Percentiles rank a stretch among this genome's conserved stretches.
These are phyloP conservation scores for Podila epicladia DNA, from an alignment of 192 early-diverging fungal genomes.

Conservation along the genomic window DNA sequence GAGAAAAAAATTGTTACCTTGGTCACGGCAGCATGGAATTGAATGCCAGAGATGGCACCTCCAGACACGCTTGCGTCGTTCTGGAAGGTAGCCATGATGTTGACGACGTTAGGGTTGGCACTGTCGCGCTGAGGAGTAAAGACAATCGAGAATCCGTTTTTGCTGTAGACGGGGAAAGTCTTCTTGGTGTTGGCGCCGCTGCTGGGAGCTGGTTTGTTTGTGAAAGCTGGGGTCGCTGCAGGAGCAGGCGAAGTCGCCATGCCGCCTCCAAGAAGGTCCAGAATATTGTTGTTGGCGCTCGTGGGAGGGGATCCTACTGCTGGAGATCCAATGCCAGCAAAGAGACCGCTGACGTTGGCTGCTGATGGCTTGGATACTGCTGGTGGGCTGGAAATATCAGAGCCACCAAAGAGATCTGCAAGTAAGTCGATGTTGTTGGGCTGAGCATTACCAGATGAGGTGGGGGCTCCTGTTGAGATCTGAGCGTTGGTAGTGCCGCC, in stretches of 20 bases:
- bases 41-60: conserved; percentile 67
- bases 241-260: conserved; percentile 23
- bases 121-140: conserved; percentile 79
- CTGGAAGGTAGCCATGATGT: conserved; percentile 74
- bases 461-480: conserved; percentile 37
- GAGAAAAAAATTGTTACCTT: conserved; percentile 50
- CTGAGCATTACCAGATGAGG: conserved; percentile 25
- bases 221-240: conserved; percentile 30
- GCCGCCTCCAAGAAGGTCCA: conserved; percentile 44
- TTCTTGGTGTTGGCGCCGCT: conserved; percentile 41
- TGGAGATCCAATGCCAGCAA: conserved; percentile 27
- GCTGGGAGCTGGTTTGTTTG: conserved; percentile 20
- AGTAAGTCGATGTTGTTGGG: conserved; percentile 64
- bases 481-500: conserved; percentile 54
- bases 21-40: conserved; percentile 94
- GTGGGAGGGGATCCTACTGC: conserved; percentile 5
- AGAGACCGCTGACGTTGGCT: conserved; percentile 33
- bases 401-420: conserved; percentile 81
- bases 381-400: conserved; percentile 54
- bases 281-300: conserved; percentile 31
- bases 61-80: conserved; percentile 64
- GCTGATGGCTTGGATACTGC: conserved; percentile 40
- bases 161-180: conserved; percentile 75
- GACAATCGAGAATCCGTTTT: conserved; percentile 81
- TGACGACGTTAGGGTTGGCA: conserved; percentile 65